A percentile compares a stretch with the other conserved stretches of the same genome.
These are phyloP conservation scores for Cystofilobasidium capitatum DNA, from an alignment of 768 basidiomycete species.

Conservation along the genomic window DNA sequence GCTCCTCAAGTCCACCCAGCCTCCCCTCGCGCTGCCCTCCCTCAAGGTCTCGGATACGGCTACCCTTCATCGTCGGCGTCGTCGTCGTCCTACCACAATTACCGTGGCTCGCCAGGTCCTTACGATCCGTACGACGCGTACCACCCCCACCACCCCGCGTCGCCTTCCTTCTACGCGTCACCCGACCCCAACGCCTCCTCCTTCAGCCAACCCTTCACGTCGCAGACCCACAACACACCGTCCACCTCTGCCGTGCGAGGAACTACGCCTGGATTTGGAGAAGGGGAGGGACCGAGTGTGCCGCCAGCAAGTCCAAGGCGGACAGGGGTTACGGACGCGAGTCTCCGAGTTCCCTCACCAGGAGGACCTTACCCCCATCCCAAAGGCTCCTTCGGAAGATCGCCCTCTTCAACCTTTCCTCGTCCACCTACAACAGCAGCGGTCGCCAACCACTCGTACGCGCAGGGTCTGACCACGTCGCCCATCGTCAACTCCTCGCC, in stretches of 20 bases:
- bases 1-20: neutral
- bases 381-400: constrained; percentile 7
- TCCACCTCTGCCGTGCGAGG: neutral
- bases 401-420: constrained; percentile 7
- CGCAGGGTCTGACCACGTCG: constrained; percentile 8
- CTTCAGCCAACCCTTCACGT: neutral
- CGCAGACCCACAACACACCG: neutral
- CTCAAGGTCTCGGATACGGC: constrained; percentile 8
- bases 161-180: constrained; percentile 8
- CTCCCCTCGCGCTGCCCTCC: neutral
- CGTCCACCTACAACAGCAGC: neutral
- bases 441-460: constrained; percentile 8
- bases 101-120: constrained; percentile 1
- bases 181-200: constrained; percentile 4
- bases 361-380: neutral
- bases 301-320: no score
- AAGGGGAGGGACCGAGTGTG: no score
- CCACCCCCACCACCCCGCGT: neutral
- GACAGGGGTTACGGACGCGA: neutral
- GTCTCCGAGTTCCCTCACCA: neutral
- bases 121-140: constrained; percentile 18
- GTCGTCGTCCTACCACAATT: constrained; percentile 9
- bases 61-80: constrained; percentile 9
- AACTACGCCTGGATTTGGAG: neutral
- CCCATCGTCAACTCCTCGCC: constrained; percentile 10